A percentile compares a stretch with the other conserved stretches of the same genome.
phyloP scores from a whole-genome alignment of 441 rosid genomes.

The Macaranga tanarius region DNA sequence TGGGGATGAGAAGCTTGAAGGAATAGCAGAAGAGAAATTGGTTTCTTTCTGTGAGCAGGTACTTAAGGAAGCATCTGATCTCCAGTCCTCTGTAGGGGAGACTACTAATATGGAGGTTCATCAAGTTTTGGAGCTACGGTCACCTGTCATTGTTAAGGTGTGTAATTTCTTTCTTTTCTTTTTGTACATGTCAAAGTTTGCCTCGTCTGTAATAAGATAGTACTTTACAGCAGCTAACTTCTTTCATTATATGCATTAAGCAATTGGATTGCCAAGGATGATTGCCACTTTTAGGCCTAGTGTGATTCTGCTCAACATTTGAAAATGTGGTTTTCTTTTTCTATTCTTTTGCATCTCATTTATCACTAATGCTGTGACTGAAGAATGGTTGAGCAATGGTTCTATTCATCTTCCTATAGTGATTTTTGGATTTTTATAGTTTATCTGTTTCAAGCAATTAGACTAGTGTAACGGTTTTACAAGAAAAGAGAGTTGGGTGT shows the following conservation, averaged over 20 bases:
- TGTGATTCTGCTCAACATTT: not conserved
- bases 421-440: not conserved
- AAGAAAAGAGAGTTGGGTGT: not conserved
- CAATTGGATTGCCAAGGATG: not conserved
- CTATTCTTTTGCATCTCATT: not conserved
- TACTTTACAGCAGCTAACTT: not conserved
- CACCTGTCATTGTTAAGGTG: slow-evolving; percentile 96
- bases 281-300: not conserved
- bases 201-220: not conserved
- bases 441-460: not conserved
- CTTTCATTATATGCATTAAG: not conserved
- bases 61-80: slow-evolving; percentile 82
- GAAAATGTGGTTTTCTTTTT: not conserved
- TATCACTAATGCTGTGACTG: not conserved
- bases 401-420: not conserved
- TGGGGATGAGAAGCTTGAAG: slow-evolving; percentile 58
- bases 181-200: not conserved
- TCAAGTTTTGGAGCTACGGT: slow-evolving; percentile 85
- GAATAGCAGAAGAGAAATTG: slow-evolving; percentile 83
- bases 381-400: not conserved
- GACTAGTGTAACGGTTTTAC: not conserved
- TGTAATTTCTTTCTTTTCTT: not conserved
- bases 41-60: slow-evolving; percentile 91
- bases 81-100: slow-evolving; percentile 82
- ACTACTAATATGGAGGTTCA: slow-evolving; percentile 86